Percentiles rank a stretch among this genome's conserved stretches.
Evolutionary conservation across 2,329 filamentous ascomycete genomes (phyloP).

Genomic region (Fusarium sacchari): DNA sequence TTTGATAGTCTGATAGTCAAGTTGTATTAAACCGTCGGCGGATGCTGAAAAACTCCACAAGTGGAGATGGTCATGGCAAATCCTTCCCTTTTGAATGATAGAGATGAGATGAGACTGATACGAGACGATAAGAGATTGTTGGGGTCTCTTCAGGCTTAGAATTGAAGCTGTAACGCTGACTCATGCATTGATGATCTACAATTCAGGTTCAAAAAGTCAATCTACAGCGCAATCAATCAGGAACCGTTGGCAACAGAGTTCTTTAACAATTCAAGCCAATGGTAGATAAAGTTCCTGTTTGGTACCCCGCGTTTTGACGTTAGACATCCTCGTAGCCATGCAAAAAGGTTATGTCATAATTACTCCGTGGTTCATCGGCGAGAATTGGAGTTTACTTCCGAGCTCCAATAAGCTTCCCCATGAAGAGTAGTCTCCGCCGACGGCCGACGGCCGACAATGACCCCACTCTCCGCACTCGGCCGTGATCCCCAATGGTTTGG

Average conservation of each 20-base stretch:
- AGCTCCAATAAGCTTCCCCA: neutral
- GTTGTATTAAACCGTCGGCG: neutral
- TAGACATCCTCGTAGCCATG: neutral
- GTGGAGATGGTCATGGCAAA: neutral
- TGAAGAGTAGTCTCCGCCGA: neutral
- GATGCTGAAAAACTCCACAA: neutral
- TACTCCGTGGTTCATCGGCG: neutral
- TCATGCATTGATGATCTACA: fast-evolving
- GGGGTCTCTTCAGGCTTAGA: fast-evolving
- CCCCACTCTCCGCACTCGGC: neutral
- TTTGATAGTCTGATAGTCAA: neutral
- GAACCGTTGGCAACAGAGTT: fast-evolving
- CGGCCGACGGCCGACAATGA: slow-evolving; percentile 1
- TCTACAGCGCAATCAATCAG: neutral
- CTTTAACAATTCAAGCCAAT: neutral
- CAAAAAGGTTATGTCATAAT: neutral
- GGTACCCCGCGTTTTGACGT: neutral
- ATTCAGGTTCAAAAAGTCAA: neutral
- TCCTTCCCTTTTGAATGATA: neutral
- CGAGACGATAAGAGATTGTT: neutral
- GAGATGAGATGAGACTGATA: neutral
- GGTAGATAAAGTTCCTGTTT: neutral
- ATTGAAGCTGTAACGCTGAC: no score
- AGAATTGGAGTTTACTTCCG: neutral
- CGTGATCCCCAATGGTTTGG: neutral